Evolutionary conservation across 768 basidiomycete species (phyloP).

Genomic region (Leccinum truebloodii): DNA sequence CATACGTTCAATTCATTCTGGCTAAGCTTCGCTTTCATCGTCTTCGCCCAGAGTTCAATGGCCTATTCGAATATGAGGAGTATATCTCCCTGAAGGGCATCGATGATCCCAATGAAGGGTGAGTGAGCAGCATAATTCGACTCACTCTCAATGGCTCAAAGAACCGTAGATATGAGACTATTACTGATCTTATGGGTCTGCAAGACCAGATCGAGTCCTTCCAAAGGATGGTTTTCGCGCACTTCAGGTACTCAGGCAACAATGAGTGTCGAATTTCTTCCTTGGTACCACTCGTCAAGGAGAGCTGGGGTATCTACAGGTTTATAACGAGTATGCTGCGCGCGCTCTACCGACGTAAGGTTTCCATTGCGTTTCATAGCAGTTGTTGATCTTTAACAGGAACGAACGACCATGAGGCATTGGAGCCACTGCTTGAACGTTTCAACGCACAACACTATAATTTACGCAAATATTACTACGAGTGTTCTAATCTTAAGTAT

Average conservation of each 20-base stretch:
- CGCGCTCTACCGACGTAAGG: slow-evolving; percentile 90
- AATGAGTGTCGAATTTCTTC: slow-evolving; percentile 96
- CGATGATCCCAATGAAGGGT: slow-evolving; percentile 98
- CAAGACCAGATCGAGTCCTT: slow-evolving; percentile 99
- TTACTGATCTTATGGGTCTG: slow-evolving; percentile 93
- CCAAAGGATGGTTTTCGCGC: slow-evolving; percentile 95
- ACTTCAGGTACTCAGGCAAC: slow-evolving; percentile 87
- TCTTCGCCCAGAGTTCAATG: slow-evolving; percentile 95
- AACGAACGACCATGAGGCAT: slow-evolving; percentile 83
- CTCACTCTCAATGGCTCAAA: slow-evolving; percentile 31
- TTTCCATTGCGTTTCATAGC: slow-evolving; percentile 10
- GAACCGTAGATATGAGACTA: slow-evolving; percentile 85
- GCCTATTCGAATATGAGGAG: slow-evolving; percentile 98
- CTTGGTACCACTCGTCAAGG: slow-evolving; percentile 95
- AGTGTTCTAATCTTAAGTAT: slow-evolving; percentile 98
- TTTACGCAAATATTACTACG: slow-evolving; percentile 97
- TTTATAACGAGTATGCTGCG: slow-evolving; percentile 99
- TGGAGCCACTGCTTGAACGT: slow-evolving; percentile 86
- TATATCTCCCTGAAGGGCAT: slow-evolving; percentile 98
- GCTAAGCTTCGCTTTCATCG: slow-evolving; percentile 96
- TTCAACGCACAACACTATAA: slow-evolving; percentile 91
- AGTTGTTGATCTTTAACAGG: slow-evolving; percentile 46
- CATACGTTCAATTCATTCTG: slow-evolving; percentile 94
- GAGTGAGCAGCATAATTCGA: slow-evolving; percentile 46
- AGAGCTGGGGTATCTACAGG: slow-evolving; percentile 98